Conservation (phyloP, 2,329 filamentous ascomycete species). For the Colletotrichum lindemuthianum region DNA sequence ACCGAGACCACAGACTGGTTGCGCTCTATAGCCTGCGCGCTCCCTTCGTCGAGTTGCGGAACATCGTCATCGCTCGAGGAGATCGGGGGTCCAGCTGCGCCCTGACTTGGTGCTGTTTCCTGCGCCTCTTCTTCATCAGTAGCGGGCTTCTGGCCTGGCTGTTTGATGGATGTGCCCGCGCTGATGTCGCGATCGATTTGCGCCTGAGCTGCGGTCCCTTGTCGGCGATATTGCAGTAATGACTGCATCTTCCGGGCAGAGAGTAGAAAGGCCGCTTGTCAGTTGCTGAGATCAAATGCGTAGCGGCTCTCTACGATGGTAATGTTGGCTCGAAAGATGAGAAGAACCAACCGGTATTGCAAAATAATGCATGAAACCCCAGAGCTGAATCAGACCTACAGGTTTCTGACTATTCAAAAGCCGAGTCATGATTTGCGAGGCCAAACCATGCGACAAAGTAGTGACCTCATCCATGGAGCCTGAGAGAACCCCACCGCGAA, state of each 20-base stretch:
- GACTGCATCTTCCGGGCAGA: constrained; percentile 14
- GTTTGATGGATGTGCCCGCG: neutral
- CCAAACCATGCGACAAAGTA: neutral
- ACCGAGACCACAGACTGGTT: constrained; percentile 6
- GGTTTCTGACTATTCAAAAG: neutral
- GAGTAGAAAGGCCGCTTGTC: no score
- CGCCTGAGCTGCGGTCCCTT: constrained; percentile 21
- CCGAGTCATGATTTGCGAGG: constrained; percentile 5
- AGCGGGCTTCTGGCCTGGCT: neutral
- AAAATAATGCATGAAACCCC: neutral
- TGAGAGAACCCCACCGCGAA: neutral
- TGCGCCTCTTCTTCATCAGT: neutral
- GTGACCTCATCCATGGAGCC: constrained; percentile 14
- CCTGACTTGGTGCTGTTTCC: neutral
- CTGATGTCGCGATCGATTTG: constrained; percentile 25
- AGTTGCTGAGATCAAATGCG: neutral
- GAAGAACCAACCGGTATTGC: neutral
- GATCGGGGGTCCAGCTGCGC: neutral
- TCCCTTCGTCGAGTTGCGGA: neutral
- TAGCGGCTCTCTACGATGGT: rapidly evolving
- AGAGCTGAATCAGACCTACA: neutral
- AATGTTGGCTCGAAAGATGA: neutral
- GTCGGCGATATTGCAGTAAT: constrained; percentile 19
- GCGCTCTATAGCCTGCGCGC: neutral
- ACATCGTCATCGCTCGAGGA: neutral